A percentile compares a stretch with the other conserved stretches of the same genome.
These are phyloP conservation scores for Cenchrus americanus DNA, from an alignment of 176 grass and related monocot species.

Conservation along the genomic window DNA sequence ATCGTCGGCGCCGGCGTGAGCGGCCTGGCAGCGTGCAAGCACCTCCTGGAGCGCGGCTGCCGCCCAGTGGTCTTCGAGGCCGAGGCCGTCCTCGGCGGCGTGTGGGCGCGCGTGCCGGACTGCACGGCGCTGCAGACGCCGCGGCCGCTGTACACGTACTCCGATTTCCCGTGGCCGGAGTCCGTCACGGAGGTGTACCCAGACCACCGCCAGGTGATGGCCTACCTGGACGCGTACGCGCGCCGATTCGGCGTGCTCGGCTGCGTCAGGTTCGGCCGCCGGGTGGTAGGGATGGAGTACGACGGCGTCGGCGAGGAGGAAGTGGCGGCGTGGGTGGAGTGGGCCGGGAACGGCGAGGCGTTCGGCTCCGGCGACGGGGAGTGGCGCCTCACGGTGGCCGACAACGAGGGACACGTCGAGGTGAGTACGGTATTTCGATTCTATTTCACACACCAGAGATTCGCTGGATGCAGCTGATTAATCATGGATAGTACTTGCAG, in stretches of 20 bases:
- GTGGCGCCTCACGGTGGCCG: conserved; percentile 36
- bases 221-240: conserved; percentile 64
- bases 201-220: conserved; percentile 53
- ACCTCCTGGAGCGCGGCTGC: conserved; percentile 50
- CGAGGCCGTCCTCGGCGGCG: conserved; percentile 43
- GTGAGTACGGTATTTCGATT: not conserved
- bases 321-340: conserved; percentile 47
- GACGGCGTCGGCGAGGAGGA: conserved; percentile 45
- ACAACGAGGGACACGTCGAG: conserved; percentile 6
- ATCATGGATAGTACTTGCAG: too few species aligned
- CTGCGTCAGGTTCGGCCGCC: conserved; percentile 56
- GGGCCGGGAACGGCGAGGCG: conserved; percentile 66
- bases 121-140: conserved; percentile 70
- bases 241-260: conserved; percentile 62
- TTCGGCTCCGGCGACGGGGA: conserved; percentile 45
- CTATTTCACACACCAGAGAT: not conserved
- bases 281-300: conserved; percentile 53
- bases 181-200: conserved; percentile 39
- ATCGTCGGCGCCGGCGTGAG: conserved; percentile 69
- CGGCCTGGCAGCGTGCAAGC: conserved; percentile 68
- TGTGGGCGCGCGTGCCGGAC: conserved; percentile 59
- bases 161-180: conserved; percentile 75
- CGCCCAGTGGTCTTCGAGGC: conserved; percentile 58
- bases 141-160: conserved; percentile 44
- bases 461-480: too few species aligned